These are phyloP conservation scores for Eucalyptus victrix DNA, from an alignment of 345 rosid genomes.

Conservation along the genomic window DNA sequence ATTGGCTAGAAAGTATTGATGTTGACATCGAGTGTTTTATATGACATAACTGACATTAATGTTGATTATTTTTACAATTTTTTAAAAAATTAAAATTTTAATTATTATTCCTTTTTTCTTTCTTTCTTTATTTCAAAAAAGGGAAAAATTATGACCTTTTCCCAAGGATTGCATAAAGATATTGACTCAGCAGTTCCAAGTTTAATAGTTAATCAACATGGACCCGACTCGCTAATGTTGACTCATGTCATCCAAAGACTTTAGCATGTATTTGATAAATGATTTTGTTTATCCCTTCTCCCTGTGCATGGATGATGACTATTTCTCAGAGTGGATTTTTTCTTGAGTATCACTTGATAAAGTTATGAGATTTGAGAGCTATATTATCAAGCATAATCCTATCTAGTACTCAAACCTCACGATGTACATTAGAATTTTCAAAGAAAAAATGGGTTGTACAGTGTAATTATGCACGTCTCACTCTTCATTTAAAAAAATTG, in stretches of 20 bases:
- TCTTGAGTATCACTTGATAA: no score
- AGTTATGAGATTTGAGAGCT: not conserved
- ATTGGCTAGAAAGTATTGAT: no score
- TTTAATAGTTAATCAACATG: not conserved
- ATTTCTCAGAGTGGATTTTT: no score
- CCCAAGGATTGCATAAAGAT: not conserved
- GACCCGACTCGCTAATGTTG: not conserved
- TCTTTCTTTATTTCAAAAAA: no score
- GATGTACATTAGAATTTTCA: not conserved
- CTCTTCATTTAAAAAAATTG: not conserved
- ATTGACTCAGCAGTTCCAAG: not conserved
- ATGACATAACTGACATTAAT: no score
- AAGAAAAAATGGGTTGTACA: not conserved
- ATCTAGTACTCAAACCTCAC: not conserved
- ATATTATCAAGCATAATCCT: not conserved
- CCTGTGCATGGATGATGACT: not conserved
- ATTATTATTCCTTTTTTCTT: no score
- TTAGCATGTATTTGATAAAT: not conserved
- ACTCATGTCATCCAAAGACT: not conserved
- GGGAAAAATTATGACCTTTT: not conserved
- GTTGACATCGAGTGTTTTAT: no score
- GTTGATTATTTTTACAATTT: no score
- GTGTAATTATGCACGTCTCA: not conserved
- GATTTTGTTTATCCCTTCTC: not conserved
- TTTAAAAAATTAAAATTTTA: no score